phyloP scores from a whole-genome alignment of 352 stramenopile species.

The Phytopythium sindhum region DNA sequence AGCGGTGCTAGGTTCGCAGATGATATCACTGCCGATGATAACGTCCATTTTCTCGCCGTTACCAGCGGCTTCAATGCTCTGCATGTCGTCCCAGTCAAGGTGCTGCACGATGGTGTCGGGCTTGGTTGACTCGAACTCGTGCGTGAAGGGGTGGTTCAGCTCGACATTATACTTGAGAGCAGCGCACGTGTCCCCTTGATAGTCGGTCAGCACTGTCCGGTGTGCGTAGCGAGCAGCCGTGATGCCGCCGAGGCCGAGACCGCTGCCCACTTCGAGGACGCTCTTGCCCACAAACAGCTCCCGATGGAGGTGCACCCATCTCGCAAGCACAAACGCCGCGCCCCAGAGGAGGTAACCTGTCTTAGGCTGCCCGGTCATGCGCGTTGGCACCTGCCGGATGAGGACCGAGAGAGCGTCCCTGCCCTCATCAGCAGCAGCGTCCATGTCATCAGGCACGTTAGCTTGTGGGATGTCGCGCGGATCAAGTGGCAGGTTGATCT shows the following conservation, averaged over 20 bases:
- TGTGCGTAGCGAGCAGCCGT: conserved; percentile 64
- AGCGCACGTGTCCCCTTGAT: conserved; percentile 76
- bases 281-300: conserved; percentile 67
- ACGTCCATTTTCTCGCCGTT: conserved; percentile 61
- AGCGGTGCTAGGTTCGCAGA: conserved; percentile 82
- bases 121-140: conserved; percentile 54
- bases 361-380: conserved; percentile 86
- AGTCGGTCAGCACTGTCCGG: conserved; percentile 72
- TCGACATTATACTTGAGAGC: conserved; percentile 78
- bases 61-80: conserved; percentile 45
- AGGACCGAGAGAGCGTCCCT: conserved; percentile 37
- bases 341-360: conserved; percentile 85
- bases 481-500: conserved; percentile 61
- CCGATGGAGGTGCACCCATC: conserved; percentile 78
- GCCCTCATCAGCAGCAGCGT: conserved; percentile 15
- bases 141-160: conserved; percentile 71
- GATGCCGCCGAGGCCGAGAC: conserved; percentile 77
- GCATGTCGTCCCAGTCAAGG: conserved; percentile 76
- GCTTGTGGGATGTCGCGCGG: conserved; percentile 28
- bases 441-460: background rate
- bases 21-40: conserved; percentile 85
- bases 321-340: conserved; percentile 71
- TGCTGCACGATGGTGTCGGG: conserved; percentile 47
- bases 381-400: conserved; percentile 74
- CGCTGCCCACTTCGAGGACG: conserved; percentile 81